phyloP scores from a whole-genome alignment of 352 stramenopile genomes.

The Globisporangium alternatum region DNA sequence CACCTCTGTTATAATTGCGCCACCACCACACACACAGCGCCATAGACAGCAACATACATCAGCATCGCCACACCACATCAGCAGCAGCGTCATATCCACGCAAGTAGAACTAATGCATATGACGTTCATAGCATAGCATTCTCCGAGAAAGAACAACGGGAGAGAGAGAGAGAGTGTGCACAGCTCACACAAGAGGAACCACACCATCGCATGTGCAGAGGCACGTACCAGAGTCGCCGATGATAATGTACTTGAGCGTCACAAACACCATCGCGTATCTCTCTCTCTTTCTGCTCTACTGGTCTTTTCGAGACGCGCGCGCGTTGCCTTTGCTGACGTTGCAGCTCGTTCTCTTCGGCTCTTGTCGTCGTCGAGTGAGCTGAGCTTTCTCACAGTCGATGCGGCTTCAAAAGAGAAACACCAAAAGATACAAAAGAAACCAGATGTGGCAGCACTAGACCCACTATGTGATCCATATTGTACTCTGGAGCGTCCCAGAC shows the following conservation, averaged over 20 bases:
- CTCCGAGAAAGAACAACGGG: conserved; percentile 1
- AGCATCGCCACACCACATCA: background rate
- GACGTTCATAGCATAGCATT: background rate
- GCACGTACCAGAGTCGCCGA: conserved; percentile 64
- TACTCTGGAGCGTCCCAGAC: background rate
- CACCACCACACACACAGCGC: background rate
- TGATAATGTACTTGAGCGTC: conserved; percentile 90
- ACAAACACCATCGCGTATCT: conserved; percentile 70
- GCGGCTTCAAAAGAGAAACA: conserved; percentile 4
- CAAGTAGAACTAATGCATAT: background rate
- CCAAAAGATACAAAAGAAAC: conserved; percentile 18
- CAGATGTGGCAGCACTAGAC: conserved; percentile 2
- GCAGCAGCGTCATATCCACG: background rate
- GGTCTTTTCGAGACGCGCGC: background rate
- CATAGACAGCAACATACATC: background rate
- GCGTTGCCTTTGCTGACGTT: conserved; percentile 1
- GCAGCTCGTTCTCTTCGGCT: background rate
- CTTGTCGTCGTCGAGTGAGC: background rate
- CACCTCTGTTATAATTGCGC: conserved; percentile 43
- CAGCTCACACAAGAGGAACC: background rate
- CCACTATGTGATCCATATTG: background rate
- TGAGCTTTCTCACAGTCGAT: background rate
- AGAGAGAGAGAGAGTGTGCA: background rate
- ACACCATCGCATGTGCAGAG: background rate
- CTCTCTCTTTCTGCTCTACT: background rate